phyloP scores from a whole-genome alignment of 2,329 filamentous ascomycete species.

The Ceratocystis ficicola region DNA sequence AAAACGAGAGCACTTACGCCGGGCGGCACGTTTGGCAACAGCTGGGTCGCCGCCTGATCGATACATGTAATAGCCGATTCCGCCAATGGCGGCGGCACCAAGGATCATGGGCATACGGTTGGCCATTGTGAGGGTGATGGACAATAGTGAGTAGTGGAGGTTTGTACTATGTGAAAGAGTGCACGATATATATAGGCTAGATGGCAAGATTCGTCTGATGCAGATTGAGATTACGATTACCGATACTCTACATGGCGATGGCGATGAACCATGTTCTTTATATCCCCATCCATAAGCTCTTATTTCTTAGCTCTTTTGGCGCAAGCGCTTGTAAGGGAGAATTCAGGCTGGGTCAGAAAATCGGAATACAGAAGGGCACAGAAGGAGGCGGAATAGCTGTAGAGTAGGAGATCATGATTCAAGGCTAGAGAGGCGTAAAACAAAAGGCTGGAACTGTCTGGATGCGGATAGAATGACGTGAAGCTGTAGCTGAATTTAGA shows the following conservation, averaged over 20 bases:
- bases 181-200: background rate
- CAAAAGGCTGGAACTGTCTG: background rate
- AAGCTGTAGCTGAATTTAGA: background rate
- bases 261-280: background rate
- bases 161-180: background rate
- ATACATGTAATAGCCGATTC: constrained; percentile 84
- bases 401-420: background rate
- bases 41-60: constrained; percentile 67
- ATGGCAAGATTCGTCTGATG: background rate
- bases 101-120: constrained; percentile 38
- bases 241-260: background rate
- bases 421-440: background rate
- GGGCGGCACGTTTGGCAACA: constrained; percentile 49
- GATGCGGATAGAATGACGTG: constrained; percentile 7
- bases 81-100: constrained; percentile 52
- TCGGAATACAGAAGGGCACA: background rate
- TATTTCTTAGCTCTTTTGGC: background rate
- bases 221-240: background rate
- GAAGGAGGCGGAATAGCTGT: background rate
- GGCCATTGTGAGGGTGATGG: constrained; percentile 32
- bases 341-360: background rate
- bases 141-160: background rate
- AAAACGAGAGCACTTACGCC: constrained; percentile 46
- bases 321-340: background rate
- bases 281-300: background rate